Evolutionary conservation across 805 yeast genomes (phyloP).

Genomic region (Saturnispora serradocipensis): DNA sequence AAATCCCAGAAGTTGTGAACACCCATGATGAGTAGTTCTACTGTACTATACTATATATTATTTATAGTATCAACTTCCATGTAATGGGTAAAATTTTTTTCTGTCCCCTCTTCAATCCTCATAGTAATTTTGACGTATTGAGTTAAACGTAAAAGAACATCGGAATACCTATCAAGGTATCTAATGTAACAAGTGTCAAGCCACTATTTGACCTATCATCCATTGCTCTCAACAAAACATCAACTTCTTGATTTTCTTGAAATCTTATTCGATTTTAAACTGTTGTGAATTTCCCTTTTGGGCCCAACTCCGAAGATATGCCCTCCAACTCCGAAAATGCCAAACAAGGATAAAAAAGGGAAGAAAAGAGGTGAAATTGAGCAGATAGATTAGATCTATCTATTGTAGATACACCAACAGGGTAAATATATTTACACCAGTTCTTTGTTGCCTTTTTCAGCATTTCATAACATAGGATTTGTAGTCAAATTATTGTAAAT

Average conservation of each 20-base stretch:
- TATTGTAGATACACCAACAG: neutral
- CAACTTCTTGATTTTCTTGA: neutral
- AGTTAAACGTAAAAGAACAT: too few relatives aligned
- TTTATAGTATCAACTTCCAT: neutral
- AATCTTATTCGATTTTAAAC: neutral
- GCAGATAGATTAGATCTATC: neutral
- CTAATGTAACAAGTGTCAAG: neutral
- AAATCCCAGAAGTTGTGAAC: slow-evolving; percentile 93
- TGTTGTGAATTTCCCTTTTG: neutral
- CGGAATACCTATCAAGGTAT: neutral
- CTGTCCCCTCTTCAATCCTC: neutral
- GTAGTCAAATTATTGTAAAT: neutral
- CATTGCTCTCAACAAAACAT: too few relatives aligned
- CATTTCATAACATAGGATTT: neutral
- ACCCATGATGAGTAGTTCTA: slow-evolving; percentile 53
- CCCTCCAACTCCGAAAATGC: slow-evolving; percentile 1
- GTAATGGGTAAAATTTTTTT: neutral
- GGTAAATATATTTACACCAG: neutral
- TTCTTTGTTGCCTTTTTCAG: neutral
- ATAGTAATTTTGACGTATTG: neutral
- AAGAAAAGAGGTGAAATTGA: neutral
- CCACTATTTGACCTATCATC: too few relatives aligned
- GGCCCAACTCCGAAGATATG: slow-evolving; percentile 1
- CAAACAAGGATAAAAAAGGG: neutral
- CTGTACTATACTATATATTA: neutral